phyloP scores from a whole-genome alignment of 2,329 filamentous ascomycete species.

The Pestalotiopsis fici region DNA sequence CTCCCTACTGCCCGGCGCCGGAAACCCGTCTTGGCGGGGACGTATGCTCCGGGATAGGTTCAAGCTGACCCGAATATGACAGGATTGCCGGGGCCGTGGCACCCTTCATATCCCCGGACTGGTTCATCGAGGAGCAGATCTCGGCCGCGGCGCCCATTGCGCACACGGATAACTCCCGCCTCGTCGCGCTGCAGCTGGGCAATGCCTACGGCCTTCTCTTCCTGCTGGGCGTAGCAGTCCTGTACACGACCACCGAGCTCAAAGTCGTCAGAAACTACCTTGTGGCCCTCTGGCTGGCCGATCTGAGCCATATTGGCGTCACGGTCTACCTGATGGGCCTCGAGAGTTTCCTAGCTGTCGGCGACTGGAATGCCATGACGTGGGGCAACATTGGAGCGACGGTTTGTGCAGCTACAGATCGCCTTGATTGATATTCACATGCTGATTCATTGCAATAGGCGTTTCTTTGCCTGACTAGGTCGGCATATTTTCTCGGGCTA shows the following conservation, averaged over 20 bases:
- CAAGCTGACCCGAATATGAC: background rate
- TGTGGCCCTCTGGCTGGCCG: constrained; percentile 63
- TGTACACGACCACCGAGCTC: constrained; percentile 65
- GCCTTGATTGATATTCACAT: no score
- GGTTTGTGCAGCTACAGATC: no score
- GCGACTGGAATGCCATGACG: constrained; percentile 68
- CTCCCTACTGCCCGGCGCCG: constrained; percentile 14
- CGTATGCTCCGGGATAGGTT: background rate
- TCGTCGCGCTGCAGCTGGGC: constrained; percentile 68
- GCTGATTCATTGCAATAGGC: background rate
- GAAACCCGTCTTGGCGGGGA: background rate
- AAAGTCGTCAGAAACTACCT: constrained; percentile 69
- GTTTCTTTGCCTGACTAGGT: background rate
- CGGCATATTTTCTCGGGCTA: background rate
- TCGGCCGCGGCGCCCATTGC: constrained; percentile 36
- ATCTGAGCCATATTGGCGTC: constrained; percentile 67
- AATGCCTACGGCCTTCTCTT: constrained; percentile 70
- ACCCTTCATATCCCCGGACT: constrained; percentile 56
- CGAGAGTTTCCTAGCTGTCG: constrained; percentile 52
- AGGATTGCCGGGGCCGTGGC: constrained; percentile 62
- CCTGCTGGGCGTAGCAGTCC: constrained; percentile 63
- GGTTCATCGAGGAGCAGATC: constrained; percentile 66
- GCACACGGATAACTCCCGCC: constrained; percentile 46
- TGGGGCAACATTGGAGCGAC: constrained; percentile 74
- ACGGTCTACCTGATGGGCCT: constrained; percentile 61